These are phyloP conservation scores for Pichia californica DNA, from an alignment of 805 yeast species.

Conservation along the genomic window DNA sequence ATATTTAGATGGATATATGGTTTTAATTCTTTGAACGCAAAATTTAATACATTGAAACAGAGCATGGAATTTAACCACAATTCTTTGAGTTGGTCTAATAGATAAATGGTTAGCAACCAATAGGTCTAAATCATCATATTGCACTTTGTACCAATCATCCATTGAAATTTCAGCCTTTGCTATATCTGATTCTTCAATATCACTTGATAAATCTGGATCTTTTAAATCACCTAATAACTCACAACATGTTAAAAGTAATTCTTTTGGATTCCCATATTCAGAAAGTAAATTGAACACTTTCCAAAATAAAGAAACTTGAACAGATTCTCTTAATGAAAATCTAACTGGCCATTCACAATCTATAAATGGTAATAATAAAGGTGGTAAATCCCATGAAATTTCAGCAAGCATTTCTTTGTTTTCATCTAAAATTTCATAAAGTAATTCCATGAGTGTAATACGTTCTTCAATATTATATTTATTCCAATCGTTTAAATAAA, in stretches of 20 bases:
- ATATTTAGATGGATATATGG: conserved; percentile 75
- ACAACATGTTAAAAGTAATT: conserved; percentile 62
- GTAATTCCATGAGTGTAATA: conserved; percentile 37
- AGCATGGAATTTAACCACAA: conserved; percentile 45
- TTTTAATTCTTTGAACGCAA: conserved; percentile 53
- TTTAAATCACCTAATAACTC: conserved; percentile 47
- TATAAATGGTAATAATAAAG: conserved; percentile 51
- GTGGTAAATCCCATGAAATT: conserved; percentile 92
- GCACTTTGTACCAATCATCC: conserved; percentile 7
- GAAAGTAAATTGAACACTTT: conserved; percentile 60
- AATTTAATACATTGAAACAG: conserved; percentile 58
- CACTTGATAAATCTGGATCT: conserved; percentile 1
- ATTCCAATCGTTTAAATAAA: conserved; percentile 45
- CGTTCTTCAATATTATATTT: conserved; percentile 45
- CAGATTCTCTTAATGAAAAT: conserved; percentile 33
- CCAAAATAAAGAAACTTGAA: conserved; percentile 31
- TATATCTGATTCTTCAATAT: background rate
- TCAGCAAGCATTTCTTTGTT: conserved; percentile 50
- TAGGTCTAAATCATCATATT: conserved; percentile 10
- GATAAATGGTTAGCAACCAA: background rate
- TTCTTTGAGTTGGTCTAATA: background rate
- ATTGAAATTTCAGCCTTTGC: background rate
- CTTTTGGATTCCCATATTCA: conserved; percentile 70
- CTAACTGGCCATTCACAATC: conserved; percentile 30
- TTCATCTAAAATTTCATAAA: conserved; percentile 38